Base-by-base conservation (phyloP, 768 basidiomycete genomes). In the Boletellus emodensis region DNA sequence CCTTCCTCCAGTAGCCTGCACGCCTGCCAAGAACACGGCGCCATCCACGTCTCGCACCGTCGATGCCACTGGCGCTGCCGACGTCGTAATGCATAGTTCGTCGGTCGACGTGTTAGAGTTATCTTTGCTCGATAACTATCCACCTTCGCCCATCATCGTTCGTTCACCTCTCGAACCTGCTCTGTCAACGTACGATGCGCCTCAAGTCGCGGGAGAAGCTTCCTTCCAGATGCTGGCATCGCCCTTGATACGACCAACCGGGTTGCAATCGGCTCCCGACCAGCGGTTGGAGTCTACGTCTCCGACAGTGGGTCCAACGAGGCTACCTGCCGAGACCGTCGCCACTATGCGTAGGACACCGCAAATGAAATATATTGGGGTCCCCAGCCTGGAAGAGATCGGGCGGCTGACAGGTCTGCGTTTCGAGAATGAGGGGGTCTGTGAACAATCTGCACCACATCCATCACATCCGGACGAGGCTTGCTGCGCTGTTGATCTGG, bases 141-240 rank as follows among this genome's bases (percentile, higher is more conserved):
- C 59, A 5, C 57, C 55, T 11, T 63, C 63, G 17, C 56, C 63
- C 4, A 63, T 61, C 34, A n/a, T 53, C 33, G n/a, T 63, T 46
- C 55, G 59, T 26, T 63, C 52, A 3, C 59, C 63, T 3, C 42
- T 51, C 13, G 47, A 48, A 32, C 41, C 52, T 40, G 36, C 17
- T 15, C 55, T 17, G 11, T 40, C 44, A n/a, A 37, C 48, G 14
- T 32, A 18, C 22, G 43, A 39, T 15, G 17, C 44, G 6, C 22
- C 57, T 20, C 14, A 32, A 14, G 36, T 28, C 37, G 11, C 35
- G 1, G 44, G 20, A 24, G 42, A 44, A 20, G 14, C 4, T 15
- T 17, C 53, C 33, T 45, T 41, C n/a, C 55, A 45, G 12, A 43
- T 47, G 36, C 20, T 58, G 9, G 53, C 61, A 28, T 51, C 63